phyloP scores from a whole-genome alignment of 768 basidiomycete species.

The Boletus rufocinnamomeus region DNA sequence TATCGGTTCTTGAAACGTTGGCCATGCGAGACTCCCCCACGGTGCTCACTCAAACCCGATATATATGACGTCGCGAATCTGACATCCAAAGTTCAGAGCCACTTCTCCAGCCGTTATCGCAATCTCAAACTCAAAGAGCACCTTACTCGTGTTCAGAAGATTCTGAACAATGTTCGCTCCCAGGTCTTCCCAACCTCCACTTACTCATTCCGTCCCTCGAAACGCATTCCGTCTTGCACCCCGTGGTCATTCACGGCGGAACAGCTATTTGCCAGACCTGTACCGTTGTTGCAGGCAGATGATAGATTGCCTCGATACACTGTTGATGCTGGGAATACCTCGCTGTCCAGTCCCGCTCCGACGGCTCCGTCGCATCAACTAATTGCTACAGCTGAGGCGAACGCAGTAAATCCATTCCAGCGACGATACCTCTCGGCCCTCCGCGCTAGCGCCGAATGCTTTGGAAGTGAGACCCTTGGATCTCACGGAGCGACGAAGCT shows the following conservation, averaged over 20 bases:
- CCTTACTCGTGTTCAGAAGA: conserved; percentile 10
- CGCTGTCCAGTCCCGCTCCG: background rate
- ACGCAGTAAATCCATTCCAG: conserved; percentile 16
- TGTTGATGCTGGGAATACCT: background rate
- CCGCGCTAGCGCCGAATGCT: no score
- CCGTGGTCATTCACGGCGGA: background rate
- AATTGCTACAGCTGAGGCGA: conserved; percentile 1
- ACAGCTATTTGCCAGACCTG: no score
- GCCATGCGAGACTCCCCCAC: no score
- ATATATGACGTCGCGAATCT: no score
- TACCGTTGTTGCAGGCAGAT: background rate
- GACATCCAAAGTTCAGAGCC: background rate
- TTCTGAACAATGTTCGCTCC: background rate
- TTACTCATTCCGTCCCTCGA: conserved; percentile 11
- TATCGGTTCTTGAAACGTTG: no score
- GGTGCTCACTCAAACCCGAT: no score
- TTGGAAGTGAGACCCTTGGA: no score
- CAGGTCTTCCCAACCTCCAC: background rate
- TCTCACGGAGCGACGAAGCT: no score
- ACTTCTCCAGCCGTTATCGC: conserved; percentile 23
- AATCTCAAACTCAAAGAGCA: conserved; percentile 21
- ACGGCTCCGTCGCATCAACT: conserved; percentile 13
- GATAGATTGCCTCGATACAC: no score
- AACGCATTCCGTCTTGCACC: background rate
- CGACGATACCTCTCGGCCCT: no score